A percentile compares a stretch with the other conserved stretches of the same genome.
These are phyloP conservation scores for Amanita rimosa DNA, from an alignment of 768 basidiomycete genomes.

Conservation along the genomic window DNA sequence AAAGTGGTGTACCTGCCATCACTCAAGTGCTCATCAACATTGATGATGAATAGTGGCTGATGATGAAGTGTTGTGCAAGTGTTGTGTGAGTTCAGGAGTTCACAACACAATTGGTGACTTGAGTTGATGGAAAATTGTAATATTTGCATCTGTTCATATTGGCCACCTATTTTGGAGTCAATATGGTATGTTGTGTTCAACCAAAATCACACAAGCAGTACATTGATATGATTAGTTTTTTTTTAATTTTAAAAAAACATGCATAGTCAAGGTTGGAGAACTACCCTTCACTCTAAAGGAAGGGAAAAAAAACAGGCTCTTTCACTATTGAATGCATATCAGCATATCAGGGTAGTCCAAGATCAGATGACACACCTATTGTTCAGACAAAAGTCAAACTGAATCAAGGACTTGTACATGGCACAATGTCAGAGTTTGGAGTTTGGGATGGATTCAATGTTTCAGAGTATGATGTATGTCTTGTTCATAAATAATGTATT, in stretches of 20 bases:
- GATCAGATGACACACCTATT: conserved; percentile 62
- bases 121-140: too few species aligned
- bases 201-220: background rate
- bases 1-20: too few species aligned
- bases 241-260: too few species aligned
- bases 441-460: conserved; percentile 83
- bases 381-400: conserved; percentile 76
- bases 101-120: too few species aligned
- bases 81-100: too few species aligned
- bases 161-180: conserved; percentile 38
- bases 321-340: conserved; percentile 22
- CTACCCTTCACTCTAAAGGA: conserved; percentile 10
- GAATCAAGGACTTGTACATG: conserved; percentile 55
- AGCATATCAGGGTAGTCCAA: conserved; percentile 45
- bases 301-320: conserved; percentile 30
- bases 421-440: conserved; percentile 56
- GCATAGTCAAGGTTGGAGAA: conserved; percentile 47
- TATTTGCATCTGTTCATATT: background rate
- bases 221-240: background rate
- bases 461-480: conserved; percentile 53
- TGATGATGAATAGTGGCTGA: too few species aligned
- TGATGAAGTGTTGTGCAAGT: too few species aligned
- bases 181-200: conserved; percentile 53
- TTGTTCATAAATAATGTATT: too few species aligned
- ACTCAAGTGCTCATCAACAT: too few species aligned